A percentile compares a stretch with the other conserved stretches of the same genome.
Evolutionary conservation across 2,329 filamentous ascomycete species (phyloP).

Genomic region (Hansfordia pulvinata): DNA sequence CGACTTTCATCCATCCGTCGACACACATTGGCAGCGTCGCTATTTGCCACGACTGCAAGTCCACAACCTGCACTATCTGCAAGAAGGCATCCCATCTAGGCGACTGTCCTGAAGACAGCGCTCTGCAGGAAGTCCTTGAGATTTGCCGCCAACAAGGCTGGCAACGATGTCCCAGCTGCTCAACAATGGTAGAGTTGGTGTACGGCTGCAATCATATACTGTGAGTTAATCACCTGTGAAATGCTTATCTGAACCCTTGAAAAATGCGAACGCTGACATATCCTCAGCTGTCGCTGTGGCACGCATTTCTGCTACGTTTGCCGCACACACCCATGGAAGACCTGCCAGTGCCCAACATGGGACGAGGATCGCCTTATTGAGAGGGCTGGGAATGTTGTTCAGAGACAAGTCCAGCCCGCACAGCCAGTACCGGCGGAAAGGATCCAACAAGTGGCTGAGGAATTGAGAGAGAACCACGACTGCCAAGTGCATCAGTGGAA

Average conservation of each 20-base stretch:
- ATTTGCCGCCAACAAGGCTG: conserved; percentile 29
- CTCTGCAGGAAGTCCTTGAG: conserved; percentile 22
- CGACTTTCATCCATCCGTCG: conserved; percentile 26
- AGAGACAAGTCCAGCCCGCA: conserved; percentile 8
- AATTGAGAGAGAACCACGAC: conserved; percentile 22
- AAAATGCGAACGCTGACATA: not conserved
- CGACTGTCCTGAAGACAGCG: conserved; percentile 31
- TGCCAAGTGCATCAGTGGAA: conserved; percentile 24
- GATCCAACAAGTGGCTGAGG: conserved; percentile 1
- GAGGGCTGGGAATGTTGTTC: conserved; percentile 18
- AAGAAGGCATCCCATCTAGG: conserved; percentile 28
- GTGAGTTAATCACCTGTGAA: conserved; percentile 22
- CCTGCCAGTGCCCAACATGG: conserved; percentile 23
- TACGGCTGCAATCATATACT: conserved; percentile 43
- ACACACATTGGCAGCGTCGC: conserved; percentile 20
- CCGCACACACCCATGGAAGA: conserved; percentile 25
- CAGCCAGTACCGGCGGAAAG: not conserved
- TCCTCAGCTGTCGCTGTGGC: conserved; percentile 28
- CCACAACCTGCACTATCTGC: conserved; percentile 34
- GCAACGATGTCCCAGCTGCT: conserved; percentile 35
- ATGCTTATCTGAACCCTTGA: not conserved
- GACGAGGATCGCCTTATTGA: conserved; percentile 18
- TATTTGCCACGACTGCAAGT: conserved; percentile 25
- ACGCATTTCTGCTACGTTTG: conserved; percentile 37
- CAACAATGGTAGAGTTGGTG: conserved; percentile 29